A percentile compares a stretch with the other conserved stretches of the same genome.
Evolutionary conservation across 2,329 filamentous ascomycete genomes (phyloP).

Genomic region (Blastomyces silverae): DNA sequence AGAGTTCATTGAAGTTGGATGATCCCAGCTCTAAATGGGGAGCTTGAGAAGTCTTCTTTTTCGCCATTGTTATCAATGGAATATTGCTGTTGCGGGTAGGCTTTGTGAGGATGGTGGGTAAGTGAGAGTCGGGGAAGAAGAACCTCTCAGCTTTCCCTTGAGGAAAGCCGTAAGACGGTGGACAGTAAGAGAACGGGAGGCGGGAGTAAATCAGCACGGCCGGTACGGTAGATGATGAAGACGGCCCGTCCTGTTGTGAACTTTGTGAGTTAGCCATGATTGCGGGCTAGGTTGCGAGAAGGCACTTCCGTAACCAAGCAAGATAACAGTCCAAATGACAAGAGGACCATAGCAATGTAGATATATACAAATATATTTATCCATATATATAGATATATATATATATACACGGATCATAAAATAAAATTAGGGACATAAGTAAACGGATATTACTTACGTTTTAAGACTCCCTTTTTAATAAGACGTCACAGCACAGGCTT

Average conservation of each 20-base stretch:
- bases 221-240: slow-evolving; percentile 4
- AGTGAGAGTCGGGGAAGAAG: slow-evolving; percentile 13
- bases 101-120: slow-evolving; percentile 4
- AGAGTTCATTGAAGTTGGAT: slow-evolving; percentile 18
- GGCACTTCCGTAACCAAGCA: not conserved
- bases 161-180: slow-evolving; percentile 15
- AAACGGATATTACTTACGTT: slow-evolving; percentile 5
- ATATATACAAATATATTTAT: slow-evolving; percentile 3
- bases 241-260: slow-evolving; percentile 3
- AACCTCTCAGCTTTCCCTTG: slow-evolving; percentile 15
- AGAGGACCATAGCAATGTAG: not conserved
- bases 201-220: slow-evolving; percentile 15
- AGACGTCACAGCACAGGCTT: slow-evolving; percentile 9
- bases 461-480: not conserved
- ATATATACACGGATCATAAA: not conserved
- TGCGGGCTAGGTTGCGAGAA: not conserved
- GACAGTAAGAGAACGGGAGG: slow-evolving; percentile 9
- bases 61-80: slow-evolving; percentile 18
- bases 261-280: slow-evolving; percentile 13
- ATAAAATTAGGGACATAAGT: not conserved
- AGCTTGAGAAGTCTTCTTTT: slow-evolving; percentile 19
- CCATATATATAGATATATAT: not conserved
- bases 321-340: not conserved
- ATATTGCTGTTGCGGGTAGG: slow-evolving; percentile 5
- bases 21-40: slow-evolving; percentile 18